Conservation (phyloP, 306 rosid species). For the Cicer chorassanicum region DNA sequence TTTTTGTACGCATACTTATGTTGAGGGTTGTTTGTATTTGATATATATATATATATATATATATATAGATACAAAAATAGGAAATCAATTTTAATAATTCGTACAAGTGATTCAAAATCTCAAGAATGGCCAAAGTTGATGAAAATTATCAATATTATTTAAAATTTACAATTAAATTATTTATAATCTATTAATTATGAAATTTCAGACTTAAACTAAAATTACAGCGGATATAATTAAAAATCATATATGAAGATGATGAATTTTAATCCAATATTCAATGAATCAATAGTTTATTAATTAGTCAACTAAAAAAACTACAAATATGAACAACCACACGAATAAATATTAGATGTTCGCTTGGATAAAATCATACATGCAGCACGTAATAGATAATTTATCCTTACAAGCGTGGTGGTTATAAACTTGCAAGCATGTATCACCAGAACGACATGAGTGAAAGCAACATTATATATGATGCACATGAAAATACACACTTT, state of each 20-base stretch:
- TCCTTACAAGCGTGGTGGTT: neutral
- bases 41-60: too few species aligned
- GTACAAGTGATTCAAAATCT: too few species aligned
- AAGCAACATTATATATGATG: constrained; percentile 38
- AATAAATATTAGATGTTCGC: neutral
- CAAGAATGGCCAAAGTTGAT: too few species aligned
- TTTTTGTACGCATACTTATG: too few species aligned
- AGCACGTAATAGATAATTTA: neutral
- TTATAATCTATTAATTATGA: too few species aligned
- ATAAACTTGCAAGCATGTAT: neutral
- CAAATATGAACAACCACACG: neutral
- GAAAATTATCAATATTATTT: too few species aligned
- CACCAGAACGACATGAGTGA: constrained; percentile 12
- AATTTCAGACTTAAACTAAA: too few species aligned
- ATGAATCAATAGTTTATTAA: neutral
- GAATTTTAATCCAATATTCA: neutral
- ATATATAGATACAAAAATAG: too few species aligned
- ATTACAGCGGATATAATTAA: too few species aligned
- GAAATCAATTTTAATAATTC: too few species aligned
- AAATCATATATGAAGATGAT: neutral
- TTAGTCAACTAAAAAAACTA: neutral
- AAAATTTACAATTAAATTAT: too few species aligned
- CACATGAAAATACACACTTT: constrained; percentile 25
- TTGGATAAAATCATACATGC: neutral
- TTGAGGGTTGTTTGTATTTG: too few species aligned